Evolutionary conservation across 2,329 filamentous ascomycete genomes (phyloP), one percentile per base, ranked within the genome.

Genomic region (Trichoderma koningii): DNA sequence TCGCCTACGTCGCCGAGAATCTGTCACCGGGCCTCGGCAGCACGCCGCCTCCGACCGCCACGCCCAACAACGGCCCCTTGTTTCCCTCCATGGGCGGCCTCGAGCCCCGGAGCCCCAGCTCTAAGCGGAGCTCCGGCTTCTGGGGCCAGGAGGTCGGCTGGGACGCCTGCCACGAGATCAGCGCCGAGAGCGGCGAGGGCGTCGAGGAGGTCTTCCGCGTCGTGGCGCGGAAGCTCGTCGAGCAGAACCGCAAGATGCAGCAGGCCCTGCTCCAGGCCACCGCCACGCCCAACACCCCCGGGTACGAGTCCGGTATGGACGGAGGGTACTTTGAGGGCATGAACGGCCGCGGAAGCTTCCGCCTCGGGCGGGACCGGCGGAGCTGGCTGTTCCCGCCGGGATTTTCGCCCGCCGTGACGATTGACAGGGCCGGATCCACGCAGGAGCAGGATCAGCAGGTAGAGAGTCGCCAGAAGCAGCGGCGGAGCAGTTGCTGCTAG

Each of bases 121-220:
- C 84, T 53, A 89, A 89, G 75, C 81, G 87, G 48, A 90, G 86
- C 72, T 90, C 86, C 44, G 89, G 90, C 1, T 92, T 93, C 78
- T 97, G 93, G 93, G 92, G 89, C 23, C 91, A 95, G 75, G 93
- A 97, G 74, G 88, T 93, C 6, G 93, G 93, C 60, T 98, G 94
- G 93, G 93, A 97, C 73, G 96, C 93, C 68, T 98, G 94, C 76
- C 95, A 98, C 77, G 95, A 99, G 80, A 94, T 99, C 73, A 93
- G 89, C 70, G 93, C 94, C 55, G 94, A 96, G 81, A 93, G 89
- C 72, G 93, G 93, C 64, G 93, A 97, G 80, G 94, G 94, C 19
- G 93, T 99, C 19, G 95, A 98, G 71, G 95, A 98, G 77, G 93
- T 99, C 0, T 98, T 98, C 72, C 85, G 94, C 21, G 85, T 87